Evolutionary conservation across 176 grass and related monocot species (phyloP), one percentile per base, ranked within the genome.

Genomic region (Lolium perenne): DNA sequence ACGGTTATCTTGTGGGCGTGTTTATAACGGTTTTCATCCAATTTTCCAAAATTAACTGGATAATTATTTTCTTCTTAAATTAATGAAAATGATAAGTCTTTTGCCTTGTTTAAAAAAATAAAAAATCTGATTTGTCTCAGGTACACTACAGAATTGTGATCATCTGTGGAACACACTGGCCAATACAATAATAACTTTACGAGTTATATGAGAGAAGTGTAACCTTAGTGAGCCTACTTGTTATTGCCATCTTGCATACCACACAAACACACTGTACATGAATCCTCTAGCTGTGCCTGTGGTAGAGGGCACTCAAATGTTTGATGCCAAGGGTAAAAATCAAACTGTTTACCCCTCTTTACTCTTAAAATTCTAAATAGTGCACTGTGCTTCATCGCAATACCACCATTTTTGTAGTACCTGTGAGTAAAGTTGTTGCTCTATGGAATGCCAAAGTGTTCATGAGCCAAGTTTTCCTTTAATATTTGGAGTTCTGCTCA

Each of bases 231-330:
- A 46, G 8, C 40, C 68, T 71, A 22, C 40, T 10, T 74, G 12
- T 74, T 74, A 48, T 45, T 74, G 71, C 71, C n/a, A 49, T 50
- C 12, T 26, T 20, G 2, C 45, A 50, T 50, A 21, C 71, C 45
- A 73, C n/a, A 48, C n/a, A 16, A 15, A 74, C 45, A 50, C 2
- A 25, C 45, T 74, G 13, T 74, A 26, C 12, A 49, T 26, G 71
- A 10, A 49, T 73, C 46, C 71, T 51, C 71, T 51, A 74, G 71
- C 51, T 74, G 47, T 51, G 22, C 29, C 46, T 74, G 21, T 50
- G 22, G 22, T 29, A 50, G 71, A 50, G 43, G 71, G 71, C 46
- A 74, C 13, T 51, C 13, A 26, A 49, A 74, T 49, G 45, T 50
- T 73, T 73, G 43, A 8, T 73, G 20, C 70, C 70, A 73, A 73